phyloP scores from a whole-genome alignment of 2,329 filamentous ascomycete species.

The Colletotrichum chlorophyti region DNA sequence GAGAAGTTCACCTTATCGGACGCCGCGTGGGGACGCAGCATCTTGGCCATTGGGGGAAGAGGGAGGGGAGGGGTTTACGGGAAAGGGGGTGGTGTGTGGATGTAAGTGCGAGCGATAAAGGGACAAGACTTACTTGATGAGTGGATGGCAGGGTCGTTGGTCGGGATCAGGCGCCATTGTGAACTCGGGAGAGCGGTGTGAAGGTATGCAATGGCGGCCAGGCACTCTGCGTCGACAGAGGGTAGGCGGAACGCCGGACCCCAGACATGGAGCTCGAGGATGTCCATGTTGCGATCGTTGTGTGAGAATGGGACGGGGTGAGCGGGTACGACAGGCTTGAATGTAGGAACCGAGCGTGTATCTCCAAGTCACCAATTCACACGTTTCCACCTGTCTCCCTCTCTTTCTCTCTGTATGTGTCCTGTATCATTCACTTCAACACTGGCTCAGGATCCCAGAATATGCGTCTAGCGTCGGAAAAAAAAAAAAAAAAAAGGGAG shows the following conservation, averaged over 20 bases:
- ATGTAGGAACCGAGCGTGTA: neutral
- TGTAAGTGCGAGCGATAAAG: constrained; percentile 10
- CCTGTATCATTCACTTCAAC: too few relatives aligned
- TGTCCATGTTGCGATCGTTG: too few relatives aligned
- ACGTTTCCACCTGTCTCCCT: neutral
- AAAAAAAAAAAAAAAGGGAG: too few relatives aligned
- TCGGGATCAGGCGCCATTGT: constrained; percentile 74
- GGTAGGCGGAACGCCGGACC: constrained; percentile 87
- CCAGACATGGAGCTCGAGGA: constrained; percentile 85
- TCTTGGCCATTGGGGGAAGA: constrained; percentile 15
- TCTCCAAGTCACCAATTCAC: constrained; percentile 7
- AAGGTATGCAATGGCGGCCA: constrained; percentile 82
- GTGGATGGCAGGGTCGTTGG: constrained; percentile 74
- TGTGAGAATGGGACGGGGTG: neutral
- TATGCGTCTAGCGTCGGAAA: too few relatives aligned
- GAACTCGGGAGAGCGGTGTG: constrained; percentile 65
- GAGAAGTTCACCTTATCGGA: neutral
- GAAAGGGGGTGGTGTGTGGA: constrained; percentile 36
- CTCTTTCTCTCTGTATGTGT: too few relatives aligned
- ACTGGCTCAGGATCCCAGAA: too few relatives aligned
- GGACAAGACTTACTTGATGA: constrained; percentile 66
- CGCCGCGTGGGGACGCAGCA: constrained; percentile 9
- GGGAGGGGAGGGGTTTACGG: neutral
- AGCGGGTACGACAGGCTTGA: neutral
- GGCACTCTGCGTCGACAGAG: constrained; percentile 90